These are phyloP conservation scores for Curvularia eragrostidis DNA, from an alignment of 2,329 filamentous ascomycete genomes.

Conservation along the genomic window DNA sequence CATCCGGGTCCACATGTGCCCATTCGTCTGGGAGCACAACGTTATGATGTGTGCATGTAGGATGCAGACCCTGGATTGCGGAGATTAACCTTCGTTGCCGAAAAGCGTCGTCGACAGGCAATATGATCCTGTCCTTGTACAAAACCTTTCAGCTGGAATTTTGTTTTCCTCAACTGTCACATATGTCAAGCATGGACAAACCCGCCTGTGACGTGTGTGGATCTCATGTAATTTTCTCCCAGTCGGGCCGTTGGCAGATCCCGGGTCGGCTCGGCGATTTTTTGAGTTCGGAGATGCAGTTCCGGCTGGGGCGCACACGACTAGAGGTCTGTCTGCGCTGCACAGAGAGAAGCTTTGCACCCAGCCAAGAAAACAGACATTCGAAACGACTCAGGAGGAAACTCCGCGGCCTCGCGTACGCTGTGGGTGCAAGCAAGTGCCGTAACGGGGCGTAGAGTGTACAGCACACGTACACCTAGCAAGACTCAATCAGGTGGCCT, in stretches of 20 bases:
- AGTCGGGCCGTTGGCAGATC: constrained; percentile 9
- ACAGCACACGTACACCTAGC: background rate
- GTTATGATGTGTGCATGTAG: background rate
- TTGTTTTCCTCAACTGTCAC: background rate
- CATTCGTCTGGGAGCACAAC: background rate
- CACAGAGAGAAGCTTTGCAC: background rate
- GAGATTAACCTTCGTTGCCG: background rate
- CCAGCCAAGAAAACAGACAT: background rate
- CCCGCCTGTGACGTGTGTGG: background rate
- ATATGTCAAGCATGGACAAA: background rate
- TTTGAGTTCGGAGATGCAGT: background rate
- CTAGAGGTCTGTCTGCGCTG: too few relatives aligned
- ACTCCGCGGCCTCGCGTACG: background rate
- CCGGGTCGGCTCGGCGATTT: constrained; percentile 1
- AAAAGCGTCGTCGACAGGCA: background rate
- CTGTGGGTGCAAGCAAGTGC: background rate
- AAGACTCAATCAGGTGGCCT: background rate
- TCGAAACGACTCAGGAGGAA: background rate
- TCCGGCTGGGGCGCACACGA: background rate
- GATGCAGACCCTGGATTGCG: background rate
- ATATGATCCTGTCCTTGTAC: background rate
- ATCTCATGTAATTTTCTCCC: background rate
- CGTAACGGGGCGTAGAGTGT: background rate
- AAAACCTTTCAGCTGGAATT: background rate
- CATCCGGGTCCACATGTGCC: background rate